Conservation (phyloP, 1,284 basidiomycete species). For the Erythrobasidium hasegawianum region DNA sequence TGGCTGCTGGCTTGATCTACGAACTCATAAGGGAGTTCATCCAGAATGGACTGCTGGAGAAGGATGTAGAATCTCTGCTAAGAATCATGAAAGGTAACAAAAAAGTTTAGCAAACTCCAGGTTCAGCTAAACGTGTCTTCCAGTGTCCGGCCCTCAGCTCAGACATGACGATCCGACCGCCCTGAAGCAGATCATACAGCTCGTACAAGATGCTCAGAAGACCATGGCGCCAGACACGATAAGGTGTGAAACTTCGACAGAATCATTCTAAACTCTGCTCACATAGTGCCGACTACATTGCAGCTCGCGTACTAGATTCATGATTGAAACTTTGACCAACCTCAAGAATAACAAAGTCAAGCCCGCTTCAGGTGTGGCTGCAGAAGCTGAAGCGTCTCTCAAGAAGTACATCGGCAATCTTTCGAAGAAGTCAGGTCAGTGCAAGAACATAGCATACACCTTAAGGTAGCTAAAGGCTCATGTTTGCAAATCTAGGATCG, state of each 20-base stretch:
- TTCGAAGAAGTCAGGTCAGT: constrained; percentile 67
- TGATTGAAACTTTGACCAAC: constrained; percentile 85
- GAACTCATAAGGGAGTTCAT: constrained; percentile 81
- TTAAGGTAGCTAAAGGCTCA: too few species aligned
- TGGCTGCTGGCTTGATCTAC: constrained; percentile 81
- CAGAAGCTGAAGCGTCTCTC: constrained; percentile 69
- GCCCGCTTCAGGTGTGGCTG: constrained; percentile 57
- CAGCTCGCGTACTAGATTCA: constrained; percentile 80
- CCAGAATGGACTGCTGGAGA: constrained; percentile 63
- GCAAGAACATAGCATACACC: too few species aligned
- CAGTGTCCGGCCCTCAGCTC: constrained; percentile 80
- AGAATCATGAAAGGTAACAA: constrained; percentile 73
- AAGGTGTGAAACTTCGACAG: constrained; percentile 54
- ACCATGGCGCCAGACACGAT: constrained; percentile 56
- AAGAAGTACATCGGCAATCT: constrained; percentile 75
- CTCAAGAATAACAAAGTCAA: constrained; percentile 87
- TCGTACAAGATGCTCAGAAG: constrained; percentile 69
- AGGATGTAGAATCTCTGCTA: constrained; percentile 78
- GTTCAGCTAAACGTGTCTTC: neutral
- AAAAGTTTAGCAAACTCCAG: neutral
- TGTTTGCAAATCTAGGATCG: neutral
- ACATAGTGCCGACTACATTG: neutral
- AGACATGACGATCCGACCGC: constrained; percentile 61
- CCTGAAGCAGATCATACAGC: constrained; percentile 55
- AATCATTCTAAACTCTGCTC: neutral